These are phyloP conservation scores for Ophiobolus disseminans DNA, from an alignment of 2,329 filamentous ascomycete genomes.

Conservation along the genomic window DNA sequence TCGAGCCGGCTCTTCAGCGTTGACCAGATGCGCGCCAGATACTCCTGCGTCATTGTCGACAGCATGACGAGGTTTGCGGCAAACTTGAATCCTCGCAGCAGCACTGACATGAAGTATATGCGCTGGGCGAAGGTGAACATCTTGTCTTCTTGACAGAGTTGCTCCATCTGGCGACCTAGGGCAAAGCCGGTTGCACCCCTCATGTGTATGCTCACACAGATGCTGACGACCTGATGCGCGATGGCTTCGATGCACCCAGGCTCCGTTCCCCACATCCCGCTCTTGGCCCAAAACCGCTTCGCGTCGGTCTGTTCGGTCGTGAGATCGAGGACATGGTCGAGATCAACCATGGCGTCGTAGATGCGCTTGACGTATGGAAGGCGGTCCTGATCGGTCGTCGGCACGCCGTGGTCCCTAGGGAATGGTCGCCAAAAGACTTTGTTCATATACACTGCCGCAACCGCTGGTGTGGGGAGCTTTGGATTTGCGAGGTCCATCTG, in stretches of 20 bases:
- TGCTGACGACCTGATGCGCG: neutral
- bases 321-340: neutral
- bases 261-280: neutral
- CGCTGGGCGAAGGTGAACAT: constrained; percentile 2
- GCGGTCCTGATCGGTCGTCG: neutral
- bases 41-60: neutral
- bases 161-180: neutral
- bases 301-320: neutral
- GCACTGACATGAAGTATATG: neutral
- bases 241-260: neutral
- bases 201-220: neutral
- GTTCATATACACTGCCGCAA: no score
- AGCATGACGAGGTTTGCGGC: neutral
- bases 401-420: neutral
- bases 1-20: neutral
- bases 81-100: constrained; percentile 1
- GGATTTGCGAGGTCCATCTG: no score
- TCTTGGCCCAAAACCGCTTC: neutral
- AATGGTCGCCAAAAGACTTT: neutral
- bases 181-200: neutral
- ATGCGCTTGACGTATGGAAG: constrained; percentile 3
- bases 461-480: no score
- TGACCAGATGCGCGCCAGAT: neutral
- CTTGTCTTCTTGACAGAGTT: neutral
- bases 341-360: neutral